Percentiles rank a stretch among this genome's conserved stretches.
phyloP scores from a whole-genome alignment of 805 yeast species.

The Nakazawaea molendinolei region DNA sequence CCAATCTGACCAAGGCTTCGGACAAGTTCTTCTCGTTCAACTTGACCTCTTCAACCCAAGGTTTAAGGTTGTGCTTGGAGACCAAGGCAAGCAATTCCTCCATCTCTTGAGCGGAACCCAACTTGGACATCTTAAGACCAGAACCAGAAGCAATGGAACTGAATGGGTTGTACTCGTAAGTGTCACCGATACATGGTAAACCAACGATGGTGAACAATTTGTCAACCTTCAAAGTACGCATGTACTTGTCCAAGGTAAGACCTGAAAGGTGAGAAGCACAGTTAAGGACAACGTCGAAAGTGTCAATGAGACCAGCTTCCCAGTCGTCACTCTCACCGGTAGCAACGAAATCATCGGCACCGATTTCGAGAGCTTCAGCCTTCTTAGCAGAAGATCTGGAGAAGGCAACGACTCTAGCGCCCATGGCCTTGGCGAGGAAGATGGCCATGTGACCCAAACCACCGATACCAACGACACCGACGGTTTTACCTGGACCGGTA shows the following conservation, averaged over 20 bases:
- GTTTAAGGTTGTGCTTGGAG: slow-evolving; percentile 36
- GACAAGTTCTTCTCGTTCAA: slow-evolving; percentile 36
- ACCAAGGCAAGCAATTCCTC: slow-evolving; percentile 41
- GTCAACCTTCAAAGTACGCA: slow-evolving; percentile 21
- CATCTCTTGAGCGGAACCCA: slow-evolving; percentile 43
- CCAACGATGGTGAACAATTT: slow-evolving; percentile 32
- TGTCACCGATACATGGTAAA: slow-evolving; percentile 26
- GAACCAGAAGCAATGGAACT: slow-evolving; percentile 25
- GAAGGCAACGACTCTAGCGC: slow-evolving; percentile 52
- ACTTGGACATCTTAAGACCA: slow-evolving; percentile 24
- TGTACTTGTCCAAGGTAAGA: slow-evolving; percentile 19
- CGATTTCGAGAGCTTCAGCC: slow-evolving; percentile 41
- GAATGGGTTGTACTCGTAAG: slow-evolving; percentile 27
- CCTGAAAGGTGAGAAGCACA: slow-evolving; percentile 39
- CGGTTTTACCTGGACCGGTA: slow-evolving; percentile 41
- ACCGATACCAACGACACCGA: slow-evolving; percentile 51
- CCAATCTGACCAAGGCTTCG: slow-evolving; percentile 40
- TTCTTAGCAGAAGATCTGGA: slow-evolving; percentile 44
- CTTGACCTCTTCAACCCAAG: slow-evolving; percentile 47
- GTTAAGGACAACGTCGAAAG: slow-evolving; percentile 40
- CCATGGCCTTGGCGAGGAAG: slow-evolving; percentile 51
- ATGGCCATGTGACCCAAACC: slow-evolving; percentile 54
- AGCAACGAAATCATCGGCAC: slow-evolving; percentile 49
- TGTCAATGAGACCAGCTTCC: slow-evolving; percentile 24
- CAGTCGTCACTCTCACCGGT: slow-evolving; percentile 43